Evolutionary conservation across 768 basidiomycete species (phyloP), one percentile per base, ranked within the genome.

Genomic region (Collybia sordida): DNA sequence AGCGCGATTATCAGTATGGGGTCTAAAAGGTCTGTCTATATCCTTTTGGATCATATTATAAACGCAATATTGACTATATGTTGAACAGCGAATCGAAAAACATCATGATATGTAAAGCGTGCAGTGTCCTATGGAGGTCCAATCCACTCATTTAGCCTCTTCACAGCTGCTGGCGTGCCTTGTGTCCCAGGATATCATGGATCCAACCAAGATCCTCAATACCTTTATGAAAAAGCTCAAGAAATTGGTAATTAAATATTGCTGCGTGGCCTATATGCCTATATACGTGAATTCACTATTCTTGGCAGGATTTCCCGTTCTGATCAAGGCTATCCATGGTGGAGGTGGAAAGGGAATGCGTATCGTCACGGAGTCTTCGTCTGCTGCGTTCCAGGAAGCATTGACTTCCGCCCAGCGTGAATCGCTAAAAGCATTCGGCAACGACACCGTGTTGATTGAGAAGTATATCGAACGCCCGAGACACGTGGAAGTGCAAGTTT

Each of bases 281-380:
- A 49, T 40, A 22, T 47, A n/a, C 37, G 38, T 14, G 15, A 15
- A 19, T 51, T 45, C 21, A 31, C 14, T 47, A 19, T 37, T 31
- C 21, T 8, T 27, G 3, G 11, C 36, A 87, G 88, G 89, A 9
- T 96, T 90, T 61, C 94, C 94, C 22, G 89, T 96, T 2, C 73
- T 98, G 23, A 97, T 98, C 69, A 98, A 98, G 63, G 95, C 94
- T n/a, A 87, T 94, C 40, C 88, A 95, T 56, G 94, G 95, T 21
- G 95, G 94, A 15, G 94, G 94, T 5, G 95, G 94, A 1, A 97
- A 97, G 64, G 94, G 94, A 37, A 97, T 97, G 93, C 86, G 93
- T 37, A 84, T 83, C 8, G 91, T 93, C 2, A 69, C 67, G 11
- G 69, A 70, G 17, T 70, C 80, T 19, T 75, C 80, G 2, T 68